Evolutionary conservation across 1,284 basidiomycete species (phyloP), one percentile per base, ranked within the genome.

Genomic region (Butyriboletus appendiculatus): DNA sequence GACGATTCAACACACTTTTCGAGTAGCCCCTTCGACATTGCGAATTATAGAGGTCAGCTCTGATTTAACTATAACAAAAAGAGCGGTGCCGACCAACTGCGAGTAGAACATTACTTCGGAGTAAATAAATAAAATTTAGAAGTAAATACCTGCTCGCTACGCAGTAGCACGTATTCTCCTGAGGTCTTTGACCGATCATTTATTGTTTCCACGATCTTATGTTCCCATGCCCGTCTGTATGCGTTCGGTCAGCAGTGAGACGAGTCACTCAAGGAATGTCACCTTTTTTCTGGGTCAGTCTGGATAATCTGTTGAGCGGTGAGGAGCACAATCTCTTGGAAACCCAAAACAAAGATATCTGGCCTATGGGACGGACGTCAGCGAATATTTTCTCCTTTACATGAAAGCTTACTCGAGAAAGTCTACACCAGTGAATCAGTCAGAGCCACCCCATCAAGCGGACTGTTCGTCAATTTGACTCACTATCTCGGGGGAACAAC

Each of bases 271-370:
- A 42, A 33, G 30, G 16, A 49, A 34, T 52, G 46, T 48, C 30
- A 20, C 93, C 86, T 85, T 76, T 96, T 96, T 63, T 95, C 94
- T 0, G 96, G 94, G 72, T 99, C 97, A 4, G 96, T 92, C 68
- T 97, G 92, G 20, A 96, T 81, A 48, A 99, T 98, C 70, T 98
- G 96, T 67, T 97, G 94, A 5, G 97, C 94, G 7, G 93, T 98
- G 40, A 99, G 81, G 37, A 94, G 94, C 0, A 99, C 97, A 50
- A 99, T 95, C 73, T 99, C 97, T 73, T 99, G 97, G 67, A 99
- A 98, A 1, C 92, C 93, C 32, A 98, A 75, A n/a, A 87, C 87
- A 66, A 96, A 88, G 55, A 98, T 84, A 68, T 97, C 94, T 9
- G 95, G 92, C 44, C 92, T 95, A 56, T 30, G 44, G 12, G 42